These are phyloP conservation scores for Graphilbum sp. DNA, from an alignment of 2,329 filamentous ascomycete genomes.

Conservation along the genomic window DNA sequence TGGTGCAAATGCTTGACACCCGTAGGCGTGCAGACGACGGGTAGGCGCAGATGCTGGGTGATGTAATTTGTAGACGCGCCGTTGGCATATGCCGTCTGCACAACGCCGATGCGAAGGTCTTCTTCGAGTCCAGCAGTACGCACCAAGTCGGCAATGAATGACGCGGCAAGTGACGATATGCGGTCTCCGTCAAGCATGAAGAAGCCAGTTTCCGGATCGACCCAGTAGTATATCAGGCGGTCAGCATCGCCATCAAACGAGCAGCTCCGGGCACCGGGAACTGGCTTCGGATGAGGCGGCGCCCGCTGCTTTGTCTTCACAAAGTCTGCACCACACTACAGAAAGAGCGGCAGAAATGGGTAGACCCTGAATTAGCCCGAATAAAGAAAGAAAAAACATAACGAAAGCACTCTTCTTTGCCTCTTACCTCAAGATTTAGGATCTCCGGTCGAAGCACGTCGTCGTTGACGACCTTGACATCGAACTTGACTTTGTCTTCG, in stretches of 20 bases:
- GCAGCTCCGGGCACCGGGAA: conserved; percentile 62
- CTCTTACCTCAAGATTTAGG: conserved; percentile 67
- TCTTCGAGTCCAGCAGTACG: conserved; percentile 62
- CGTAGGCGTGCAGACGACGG: conserved; percentile 83
- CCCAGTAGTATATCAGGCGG: conserved; percentile 88
- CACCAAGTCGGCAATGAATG: conserved; percentile 85
- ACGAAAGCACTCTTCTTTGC: no score
- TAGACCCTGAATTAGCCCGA: no score
- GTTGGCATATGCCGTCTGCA: conserved; percentile 97
- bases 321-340: conserved; percentile 89
- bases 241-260: conserved; percentile 94
- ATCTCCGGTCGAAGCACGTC: conserved; percentile 80
- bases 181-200: conserved; percentile 90
- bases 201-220: conserved; percentile 68
- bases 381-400: no score
- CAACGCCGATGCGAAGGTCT: conserved; percentile 78
- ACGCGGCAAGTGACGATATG: conserved; percentile 85
- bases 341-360: no score
- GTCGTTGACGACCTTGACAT: conserved; percentile 83
- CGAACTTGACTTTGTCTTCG: conserved; percentile 44
- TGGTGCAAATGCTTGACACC: conserved; percentile 97
- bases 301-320: conserved; percentile 95
- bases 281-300: conserved; percentile 65
- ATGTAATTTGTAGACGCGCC: conserved; percentile 89
- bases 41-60: conserved; percentile 70